Evolutionary conservation across 257 asterid species (phyloP), one percentile per base, ranked within the genome.

Genomic region (Mitragyna speciosa): DNA sequence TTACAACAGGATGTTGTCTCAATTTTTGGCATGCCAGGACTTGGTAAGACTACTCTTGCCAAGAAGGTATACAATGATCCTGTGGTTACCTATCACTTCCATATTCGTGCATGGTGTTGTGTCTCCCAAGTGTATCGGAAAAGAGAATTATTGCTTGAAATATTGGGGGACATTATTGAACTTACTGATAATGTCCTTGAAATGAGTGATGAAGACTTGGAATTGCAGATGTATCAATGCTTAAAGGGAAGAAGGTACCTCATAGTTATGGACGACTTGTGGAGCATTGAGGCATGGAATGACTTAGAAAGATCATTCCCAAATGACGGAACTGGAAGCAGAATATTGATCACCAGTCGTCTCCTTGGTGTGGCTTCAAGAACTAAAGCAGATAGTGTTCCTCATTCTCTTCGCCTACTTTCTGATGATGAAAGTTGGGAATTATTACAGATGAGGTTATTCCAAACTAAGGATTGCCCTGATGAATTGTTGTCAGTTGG

Each of bases 21-120:
- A 0, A 43, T 82, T 47, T 59, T 56, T 24, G 78, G 84, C 51
- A 81, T 76, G 84, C 69, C 80, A 0, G 81, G 84, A 5, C 48
- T 81, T 2, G 80, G 84, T 12, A 77, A 81, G 66, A 81, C 84
- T 17, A 81, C 84, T 11, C 59, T 82, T 17, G 85, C 78, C 7
- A 63, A 33, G 58, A 77, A 72, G 47, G 61, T 71, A 19, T 77
- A 77, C 33, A 52, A 26, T 19, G 49, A 66, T 77, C 71, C 71
- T 28, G 16, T 7, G 41, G 63, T 77, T 24, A 12, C 12, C 36
- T 26, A 19, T 48, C 51, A 77, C 26, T 82, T 77, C 47, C 70
- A 82, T n/a, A 5, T 77, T 71, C 71, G 61, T 16, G 82, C 82
- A 22, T 77, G 82, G 82, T 73, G 36, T 48, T 59, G 19, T 65